These are phyloP conservation scores for Graphium sp. DNA, from an alignment of 2,329 filamentous ascomycete genomes.

Conservation along the genomic window DNA sequence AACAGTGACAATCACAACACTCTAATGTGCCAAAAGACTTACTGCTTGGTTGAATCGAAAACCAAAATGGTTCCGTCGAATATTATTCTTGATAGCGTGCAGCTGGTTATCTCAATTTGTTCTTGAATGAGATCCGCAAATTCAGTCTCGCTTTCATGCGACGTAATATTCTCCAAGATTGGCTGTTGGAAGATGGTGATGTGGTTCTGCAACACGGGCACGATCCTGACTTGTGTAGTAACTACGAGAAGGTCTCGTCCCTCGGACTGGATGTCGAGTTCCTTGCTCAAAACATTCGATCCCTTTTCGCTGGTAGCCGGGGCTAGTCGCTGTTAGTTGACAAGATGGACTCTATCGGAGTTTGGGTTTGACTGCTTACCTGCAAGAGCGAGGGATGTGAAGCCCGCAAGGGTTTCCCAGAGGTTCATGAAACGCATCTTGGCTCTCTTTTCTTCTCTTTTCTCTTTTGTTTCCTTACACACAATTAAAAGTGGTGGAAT, in stretches of 20 bases:
- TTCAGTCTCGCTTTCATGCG: slow-evolving; percentile 18
- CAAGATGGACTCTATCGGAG: not conserved
- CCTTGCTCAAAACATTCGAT: too few species aligned
- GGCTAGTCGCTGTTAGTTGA: too few species aligned
- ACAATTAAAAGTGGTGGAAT: too few species aligned
- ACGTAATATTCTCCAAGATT: too few species aligned
- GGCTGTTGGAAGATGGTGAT: slow-evolving; percentile 17
- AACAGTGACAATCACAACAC: slow-evolving; percentile 19
- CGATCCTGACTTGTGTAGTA: too few species aligned
- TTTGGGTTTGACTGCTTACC: slow-evolving; percentile 8
- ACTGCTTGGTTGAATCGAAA: slow-evolving; percentile 17
- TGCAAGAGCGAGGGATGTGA: slow-evolving; percentile 11
- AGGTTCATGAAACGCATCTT: slow-evolving; percentile 11
- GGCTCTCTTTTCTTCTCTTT: too few species aligned
- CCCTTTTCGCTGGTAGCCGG: too few species aligned
- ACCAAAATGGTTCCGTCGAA: slow-evolving; percentile 20
- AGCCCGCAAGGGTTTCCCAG: slow-evolving; percentile 12
- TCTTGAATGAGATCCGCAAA: slow-evolving; percentile 18
- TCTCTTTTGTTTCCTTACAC: too few species aligned
- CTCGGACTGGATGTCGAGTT: too few species aligned
- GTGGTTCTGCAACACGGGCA: slow-evolving; percentile 14
- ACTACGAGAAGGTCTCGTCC: too few species aligned
- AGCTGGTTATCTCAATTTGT: slow-evolving; percentile 17
- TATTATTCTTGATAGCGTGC: slow-evolving; percentile 23
- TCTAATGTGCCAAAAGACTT: slow-evolving; percentile 11